phyloP scores from a whole-genome alignment of 345 rosid genomes.

The Sisymbrium altissimum region DNA sequence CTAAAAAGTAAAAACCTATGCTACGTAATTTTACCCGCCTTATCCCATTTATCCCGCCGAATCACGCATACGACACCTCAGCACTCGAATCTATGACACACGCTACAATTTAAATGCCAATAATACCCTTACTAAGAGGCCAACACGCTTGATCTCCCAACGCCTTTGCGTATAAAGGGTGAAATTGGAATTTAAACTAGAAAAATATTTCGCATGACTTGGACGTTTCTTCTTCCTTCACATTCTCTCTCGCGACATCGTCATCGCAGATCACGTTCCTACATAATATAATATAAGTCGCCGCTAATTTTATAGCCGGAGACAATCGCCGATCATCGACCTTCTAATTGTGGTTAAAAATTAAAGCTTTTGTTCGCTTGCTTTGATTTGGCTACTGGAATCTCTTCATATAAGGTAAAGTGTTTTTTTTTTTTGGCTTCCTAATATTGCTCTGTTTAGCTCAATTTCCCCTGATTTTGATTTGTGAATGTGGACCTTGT shows the following conservation, averaged over 20 bases:
- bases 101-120: background rate
- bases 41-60: constrained; percentile 5
- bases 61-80: constrained; percentile 29
- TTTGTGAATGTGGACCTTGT: background rate
- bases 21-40: constrained; percentile 10
- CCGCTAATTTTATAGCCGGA: background rate
- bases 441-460: background rate
- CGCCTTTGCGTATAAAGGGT: constrained; percentile 17
- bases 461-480: background rate
- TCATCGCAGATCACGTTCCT: constrained; percentile 1
- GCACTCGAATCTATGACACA: constrained; percentile 3
- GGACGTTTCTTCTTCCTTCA: constrained; percentile 9
- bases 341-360: background rate
- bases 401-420: background rate
- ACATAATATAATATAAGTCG: background rate
- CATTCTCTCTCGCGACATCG: constrained; percentile 7
- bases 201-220: constrained; percentile 6
- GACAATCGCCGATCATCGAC: constrained; percentile 3
- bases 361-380: background rate
- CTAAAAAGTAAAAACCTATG: no score
- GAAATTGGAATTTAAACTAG: background rate
- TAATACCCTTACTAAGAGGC: constrained; percentile 2
- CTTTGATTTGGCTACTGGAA: constrained; percentile 1
- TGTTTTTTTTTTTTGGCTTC: background rate
- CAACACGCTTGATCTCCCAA: background rate